A percentile compares a stretch with the other conserved stretches of the same genome.
These are phyloP conservation scores for Gillenia trifoliata DNA, from an alignment of 306 rosid genomes.

Conservation along the genomic window DNA sequence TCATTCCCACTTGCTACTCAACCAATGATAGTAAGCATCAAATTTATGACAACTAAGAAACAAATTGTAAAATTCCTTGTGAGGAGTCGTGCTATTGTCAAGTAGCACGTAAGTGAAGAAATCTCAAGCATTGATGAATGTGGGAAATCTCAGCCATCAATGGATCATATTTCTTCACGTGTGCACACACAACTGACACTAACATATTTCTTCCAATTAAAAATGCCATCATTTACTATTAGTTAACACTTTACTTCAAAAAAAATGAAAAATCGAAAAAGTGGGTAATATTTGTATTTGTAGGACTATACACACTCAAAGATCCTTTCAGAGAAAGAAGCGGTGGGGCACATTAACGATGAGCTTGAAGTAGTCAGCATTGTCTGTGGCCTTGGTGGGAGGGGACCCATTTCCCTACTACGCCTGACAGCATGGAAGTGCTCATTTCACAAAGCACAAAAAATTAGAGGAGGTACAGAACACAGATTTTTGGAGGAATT, in stretches of 20 bases:
- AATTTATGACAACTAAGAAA: background rate
- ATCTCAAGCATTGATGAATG: no score
- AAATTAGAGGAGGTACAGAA: background rate
- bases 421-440: background rate
- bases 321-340: conserved; percentile 10
- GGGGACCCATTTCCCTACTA: conserved; percentile 7
- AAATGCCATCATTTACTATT: no score
- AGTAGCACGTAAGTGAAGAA: background rate
- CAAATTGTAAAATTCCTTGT: background rate
- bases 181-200: background rate
- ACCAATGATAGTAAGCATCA: background rate
- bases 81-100: background rate
- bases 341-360: background rate
- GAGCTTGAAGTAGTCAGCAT: conserved; percentile 20
- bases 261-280: no score
- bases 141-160: background rate
- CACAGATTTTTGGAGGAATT: conserved; percentile 30
- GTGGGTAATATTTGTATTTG: background rate
- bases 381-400: conserved; percentile 23
- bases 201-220: background rate
- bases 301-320: conserved; percentile 17
- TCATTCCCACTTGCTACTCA: background rate
- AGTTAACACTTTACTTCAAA: background rate
- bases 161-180: background rate
- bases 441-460: conserved; percentile 1